Evolutionary conservation across 106 monocot species (phyloP).

Genomic region (Hemerocallis citrina): DNA sequence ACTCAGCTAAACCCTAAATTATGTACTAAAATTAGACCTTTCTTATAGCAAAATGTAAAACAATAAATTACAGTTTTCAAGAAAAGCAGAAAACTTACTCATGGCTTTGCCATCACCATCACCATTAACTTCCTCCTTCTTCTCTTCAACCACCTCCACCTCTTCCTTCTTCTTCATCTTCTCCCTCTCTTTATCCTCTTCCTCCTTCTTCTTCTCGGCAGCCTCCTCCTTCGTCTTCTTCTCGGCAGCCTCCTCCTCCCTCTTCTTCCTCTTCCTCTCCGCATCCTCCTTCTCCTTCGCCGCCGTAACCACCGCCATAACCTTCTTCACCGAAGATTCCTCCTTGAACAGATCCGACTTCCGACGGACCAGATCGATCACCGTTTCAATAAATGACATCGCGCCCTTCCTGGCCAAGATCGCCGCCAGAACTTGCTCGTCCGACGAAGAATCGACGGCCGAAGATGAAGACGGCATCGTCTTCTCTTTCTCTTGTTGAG

Average conservation of each 20-base stretch:
- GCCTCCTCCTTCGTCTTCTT: constrained; percentile 6
- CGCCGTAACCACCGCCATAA: constrained; percentile 20
- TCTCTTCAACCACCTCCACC: not conserved
- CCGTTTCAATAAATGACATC: constrained; percentile 26
- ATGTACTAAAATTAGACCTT: too few relatives aligned
- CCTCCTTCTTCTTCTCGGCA: constrained; percentile 2
- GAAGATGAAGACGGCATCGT: constrained; percentile 12
- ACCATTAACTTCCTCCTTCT: not conserved
- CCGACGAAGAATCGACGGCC: not conserved
- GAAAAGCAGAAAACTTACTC: not conserved
- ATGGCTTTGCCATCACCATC: not conserved
- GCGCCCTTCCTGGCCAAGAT: constrained; percentile 29
- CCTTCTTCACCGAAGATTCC: constrained; percentile 16
- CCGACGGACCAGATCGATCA: constrained; percentile 23
- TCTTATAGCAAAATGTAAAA: too few relatives aligned
- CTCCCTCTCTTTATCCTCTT: not conserved
- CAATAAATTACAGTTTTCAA: not conserved
- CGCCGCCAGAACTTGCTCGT: constrained; percentile 20
- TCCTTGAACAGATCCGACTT: constrained; percentile 37
- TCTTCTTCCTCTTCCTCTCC: constrained; percentile 8
- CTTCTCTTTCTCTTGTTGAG: constrained; percentile 14
- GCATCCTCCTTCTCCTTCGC: constrained; percentile 36
- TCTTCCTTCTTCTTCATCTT: not conserved
- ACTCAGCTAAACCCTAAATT: too few relatives aligned
- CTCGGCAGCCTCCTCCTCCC: constrained; percentile 7